Base-by-base conservation (phyloP, 352 stramenopile genomes). In the Globisporangium parvum region DNA sequence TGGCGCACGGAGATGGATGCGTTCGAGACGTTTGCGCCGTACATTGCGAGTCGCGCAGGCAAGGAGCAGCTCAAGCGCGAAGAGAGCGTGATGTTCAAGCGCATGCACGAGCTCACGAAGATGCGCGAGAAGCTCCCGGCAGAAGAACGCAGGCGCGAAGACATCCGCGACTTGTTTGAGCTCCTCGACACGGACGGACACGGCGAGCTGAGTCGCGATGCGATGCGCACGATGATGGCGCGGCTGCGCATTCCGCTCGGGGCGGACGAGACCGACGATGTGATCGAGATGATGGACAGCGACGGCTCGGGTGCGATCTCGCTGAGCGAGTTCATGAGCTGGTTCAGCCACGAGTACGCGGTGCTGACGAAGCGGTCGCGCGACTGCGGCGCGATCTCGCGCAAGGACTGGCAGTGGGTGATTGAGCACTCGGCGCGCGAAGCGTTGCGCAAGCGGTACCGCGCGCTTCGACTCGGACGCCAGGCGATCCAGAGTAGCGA, bases 211-310 rank as follows among this genome's bases (percentile, higher is more conserved):
- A 77, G 67, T 8, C 60, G 75, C 14, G 75, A 85, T 6, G 56
- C 59, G 12, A 81, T 67, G 1, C 62, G 60, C 14, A 75, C 71
- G 44, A 57, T 90, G 31, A 87, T 87, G 45, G 67, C 49, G 50
- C 67, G 73, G 0, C 51, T 93, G 47, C 78, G 79, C 41, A 68
- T 93, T 18, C 80, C 82, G 6, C 53, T 93, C 33, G 67, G 66
- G 11, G 47, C 53, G 15, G 71, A 76, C 2, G 82, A 93, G 39
- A 54, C 69, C 0, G 66, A 75, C 10, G 82, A 91, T 54, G 82
- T 91, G 10, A 71, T 91, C 18, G 70, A 70, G 14, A 93, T 93
- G 82, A 93, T 93, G 75, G 82, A 93, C 64, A 80, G 65, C 45
- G 82, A 93, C 47, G 62, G 60, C 9, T 91, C 82, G 0, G 80